Evolutionary conservation across 441 rosid species (phyloP), one percentile per base, ranked within the genome.

Genomic region (Erysimum cheiri): DNA sequence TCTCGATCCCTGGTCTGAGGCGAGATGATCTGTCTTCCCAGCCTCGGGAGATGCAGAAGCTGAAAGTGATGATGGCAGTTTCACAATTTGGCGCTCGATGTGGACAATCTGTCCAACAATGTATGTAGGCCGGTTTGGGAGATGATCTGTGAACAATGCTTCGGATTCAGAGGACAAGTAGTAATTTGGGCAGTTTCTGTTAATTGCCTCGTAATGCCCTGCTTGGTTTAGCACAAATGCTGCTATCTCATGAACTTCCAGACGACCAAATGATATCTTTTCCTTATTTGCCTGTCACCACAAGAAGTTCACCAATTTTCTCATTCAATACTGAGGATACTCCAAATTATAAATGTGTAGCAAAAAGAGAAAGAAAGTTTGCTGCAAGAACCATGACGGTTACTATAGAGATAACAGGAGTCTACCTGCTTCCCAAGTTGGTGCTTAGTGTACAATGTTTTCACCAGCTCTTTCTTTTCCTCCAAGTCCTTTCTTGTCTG

Each of bases 351-450:
- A 33, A 36, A 37, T 8, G 46, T 7, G 35, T 31, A 12, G 39
- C 26, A 46, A 24, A 55, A 46, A 2, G 39, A 31, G 52, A 19
- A 8, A 39, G 19, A 19, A 12, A 12, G 54, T 32, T 31, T 44
- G 33, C 52, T 60, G 40, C 66, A 65, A 48, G 53, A 59, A 48
- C 28, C 60, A 33, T 32, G 52, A 40, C 35, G 40, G 60, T 22
- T 61, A 50, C 14, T 28, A 35, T n/a, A n/a, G 50, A 67, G 53
- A 46, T 9, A 44, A 58, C 15, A 36, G 32, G 49, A 66, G 60
- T 17, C 65, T 89, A 95, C 99, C 99, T 93, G 99, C 84, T 96
- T 91, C 84, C 89, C 98, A 59, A 82, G 89, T 79, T 91, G 98
- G 80, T 85, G 97, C 81, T 96, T 96, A 28, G 88, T 75, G 71